These are phyloP conservation scores for Aspergillus viridinutans DNA, from an alignment of 2,329 filamentous ascomycete species.

Conservation along the genomic window DNA sequence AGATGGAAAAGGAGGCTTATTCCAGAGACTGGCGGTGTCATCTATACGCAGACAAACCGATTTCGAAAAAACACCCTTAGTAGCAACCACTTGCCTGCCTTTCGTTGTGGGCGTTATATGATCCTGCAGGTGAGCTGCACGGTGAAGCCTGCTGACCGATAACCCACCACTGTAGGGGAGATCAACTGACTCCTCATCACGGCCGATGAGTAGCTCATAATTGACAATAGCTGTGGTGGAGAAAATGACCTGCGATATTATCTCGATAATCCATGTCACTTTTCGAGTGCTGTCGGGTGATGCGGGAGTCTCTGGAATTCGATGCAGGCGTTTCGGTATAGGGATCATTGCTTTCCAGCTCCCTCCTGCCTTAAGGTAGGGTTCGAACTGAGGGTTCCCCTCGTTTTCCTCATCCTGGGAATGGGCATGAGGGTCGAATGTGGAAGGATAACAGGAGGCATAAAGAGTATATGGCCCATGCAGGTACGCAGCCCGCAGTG, in stretches of 20 bases:
- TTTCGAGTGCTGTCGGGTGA: constrained; percentile 45
- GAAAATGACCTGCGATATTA: constrained; percentile 90
- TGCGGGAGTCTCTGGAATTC: constrained; percentile 43
- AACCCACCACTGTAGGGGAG: constrained; percentile 58
- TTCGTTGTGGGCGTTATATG: constrained; percentile 62
- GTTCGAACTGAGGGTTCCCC: constrained; percentile 86
- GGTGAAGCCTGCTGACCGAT: constrained; percentile 45
- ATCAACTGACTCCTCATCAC: constrained; percentile 78
- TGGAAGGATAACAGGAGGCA: constrained; percentile 76
- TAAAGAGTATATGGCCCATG: constrained; percentile 93
- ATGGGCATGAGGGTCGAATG: constrained; percentile 78
- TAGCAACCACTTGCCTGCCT: constrained; percentile 55
- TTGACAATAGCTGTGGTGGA: constrained; percentile 81
- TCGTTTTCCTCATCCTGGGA: constrained; percentile 65
- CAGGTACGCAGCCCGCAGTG: constrained; percentile 89
- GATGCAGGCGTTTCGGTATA: constrained; percentile 73
- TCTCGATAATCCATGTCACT: constrained; percentile 84
- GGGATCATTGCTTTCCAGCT: constrained; percentile 75
- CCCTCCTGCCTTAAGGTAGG: constrained; percentile 91
- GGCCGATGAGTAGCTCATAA: constrained; percentile 80
- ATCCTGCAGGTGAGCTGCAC: constrained; percentile 70
- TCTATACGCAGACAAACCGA: constrained; percentile 76
- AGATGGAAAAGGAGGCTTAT: constrained; percentile 75
- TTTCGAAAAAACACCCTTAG: constrained; percentile 76
- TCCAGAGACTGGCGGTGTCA: constrained; percentile 87